phyloP scores from a whole-genome alignment of 2,329 filamentous ascomycete species.

The Ilyonectria destructans region DNA sequence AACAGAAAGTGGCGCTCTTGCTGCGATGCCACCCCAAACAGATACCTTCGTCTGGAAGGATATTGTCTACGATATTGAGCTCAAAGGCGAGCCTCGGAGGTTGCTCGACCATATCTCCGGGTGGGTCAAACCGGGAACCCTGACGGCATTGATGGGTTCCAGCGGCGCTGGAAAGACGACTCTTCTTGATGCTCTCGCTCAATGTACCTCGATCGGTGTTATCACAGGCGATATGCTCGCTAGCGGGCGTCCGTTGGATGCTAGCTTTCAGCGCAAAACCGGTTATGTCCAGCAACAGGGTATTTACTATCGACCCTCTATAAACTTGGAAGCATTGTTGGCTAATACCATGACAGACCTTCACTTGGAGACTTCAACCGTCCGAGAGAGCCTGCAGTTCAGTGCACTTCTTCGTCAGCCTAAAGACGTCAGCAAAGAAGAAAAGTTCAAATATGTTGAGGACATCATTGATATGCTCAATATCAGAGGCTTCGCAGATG shows the following conservation, averaged over 20 bases:
- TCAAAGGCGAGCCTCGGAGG: conserved; percentile 78
- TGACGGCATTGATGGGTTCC: conserved; percentile 80
- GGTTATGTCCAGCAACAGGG: conserved; percentile 74
- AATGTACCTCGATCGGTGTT: conserved; percentile 69
- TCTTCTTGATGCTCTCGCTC: conserved; percentile 51
- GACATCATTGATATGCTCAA: conserved; percentile 72
- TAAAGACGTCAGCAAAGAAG: conserved; percentile 61
- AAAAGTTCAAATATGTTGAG: conserved; percentile 72
- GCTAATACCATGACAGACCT: conserved; percentile 54
- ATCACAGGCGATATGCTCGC: conserved; percentile 75
- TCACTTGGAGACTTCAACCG: conserved; percentile 64
- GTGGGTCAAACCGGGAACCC: conserved; percentile 87
- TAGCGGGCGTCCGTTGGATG: conserved; percentile 66
- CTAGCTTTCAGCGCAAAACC: conserved; percentile 71
- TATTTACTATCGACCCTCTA: not conserved
- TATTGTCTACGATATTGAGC: conserved; percentile 76
- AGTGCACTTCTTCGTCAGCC: conserved; percentile 67
- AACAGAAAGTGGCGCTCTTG: conserved; percentile 39
- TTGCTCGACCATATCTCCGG: conserved; percentile 83
- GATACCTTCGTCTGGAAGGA: conserved; percentile 81
- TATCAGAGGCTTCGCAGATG: conserved; percentile 74
- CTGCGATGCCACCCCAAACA: conserved; percentile 52
- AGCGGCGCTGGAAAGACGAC: conserved; percentile 57
- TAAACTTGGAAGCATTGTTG: no score
- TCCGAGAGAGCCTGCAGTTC: conserved; percentile 64